Conservation (phyloP, 768 basidiomycete species). For the Chlorophyllum brunneum region DNA sequence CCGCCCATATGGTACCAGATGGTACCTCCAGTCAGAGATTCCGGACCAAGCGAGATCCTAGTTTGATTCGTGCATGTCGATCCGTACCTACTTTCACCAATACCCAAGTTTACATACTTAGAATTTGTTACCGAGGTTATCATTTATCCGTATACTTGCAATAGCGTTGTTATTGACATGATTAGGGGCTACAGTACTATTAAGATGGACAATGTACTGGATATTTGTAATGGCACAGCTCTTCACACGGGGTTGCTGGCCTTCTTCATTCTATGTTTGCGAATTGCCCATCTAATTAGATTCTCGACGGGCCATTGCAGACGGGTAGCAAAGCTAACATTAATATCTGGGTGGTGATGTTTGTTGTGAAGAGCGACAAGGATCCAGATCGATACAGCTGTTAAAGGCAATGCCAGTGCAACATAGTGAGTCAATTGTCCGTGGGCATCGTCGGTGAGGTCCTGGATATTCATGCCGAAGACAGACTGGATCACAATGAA, state of each 20-base stretch:
- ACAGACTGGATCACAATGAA: conserved; percentile 26
- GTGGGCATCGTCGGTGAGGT: conserved; percentile 23
- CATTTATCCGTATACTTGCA: too few relatives aligned
- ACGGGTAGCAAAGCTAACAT: conserved; percentile 26
- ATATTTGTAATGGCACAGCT: not conserved
- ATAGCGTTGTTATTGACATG: too few relatives aligned
- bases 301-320: conserved; percentile 30
- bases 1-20: too few relatives aligned
- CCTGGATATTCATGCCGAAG: conserved; percentile 45
- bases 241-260: not conserved
- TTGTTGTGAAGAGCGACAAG: conserved; percentile 9
- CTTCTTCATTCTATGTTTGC: not conserved
- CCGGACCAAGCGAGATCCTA: too few relatives aligned
- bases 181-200: too few relatives aligned
- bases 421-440: conserved; percentile 34
- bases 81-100: too few relatives aligned
- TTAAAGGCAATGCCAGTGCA: not conserved
- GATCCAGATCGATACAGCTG: conserved; percentile 7
- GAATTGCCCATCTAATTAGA: not conserved
- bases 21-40: too few relatives aligned
- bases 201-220: not conserved
- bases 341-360: conserved; percentile 1
- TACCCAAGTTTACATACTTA: too few relatives aligned
- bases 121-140: too few relatives aligned
- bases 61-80: too few relatives aligned